These are phyloP conservation scores for Neophaeococcomyces aloes DNA, from an alignment of 2,329 filamentous ascomycete genomes.

Conservation along the genomic window DNA sequence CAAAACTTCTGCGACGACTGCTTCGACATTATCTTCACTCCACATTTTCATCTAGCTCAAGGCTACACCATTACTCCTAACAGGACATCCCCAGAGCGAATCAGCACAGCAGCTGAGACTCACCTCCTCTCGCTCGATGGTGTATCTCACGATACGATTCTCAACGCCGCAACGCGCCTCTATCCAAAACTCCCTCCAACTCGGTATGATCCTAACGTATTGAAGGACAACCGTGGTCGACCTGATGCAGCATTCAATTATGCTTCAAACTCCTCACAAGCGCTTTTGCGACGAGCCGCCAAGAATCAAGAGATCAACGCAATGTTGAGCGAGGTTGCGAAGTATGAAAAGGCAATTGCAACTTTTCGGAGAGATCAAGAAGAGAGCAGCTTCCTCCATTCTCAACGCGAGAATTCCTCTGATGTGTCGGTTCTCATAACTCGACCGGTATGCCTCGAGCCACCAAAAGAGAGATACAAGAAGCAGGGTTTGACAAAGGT, in stretches of 20 bases:
- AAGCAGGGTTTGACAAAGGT: conserved; percentile 14
- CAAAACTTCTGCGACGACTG: conserved; percentile 1
- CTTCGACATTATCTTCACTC: conserved; percentile 1
- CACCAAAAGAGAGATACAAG: conserved; percentile 12
- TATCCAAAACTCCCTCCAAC: neutral
- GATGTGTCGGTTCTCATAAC: conserved; percentile 7
- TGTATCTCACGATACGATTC: neutral
- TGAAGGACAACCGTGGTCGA: neutral
- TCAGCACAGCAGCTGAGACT: neutral
- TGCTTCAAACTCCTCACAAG: conserved; percentile 5
- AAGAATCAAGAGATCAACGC: conserved; percentile 5
- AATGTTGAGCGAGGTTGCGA: neutral
- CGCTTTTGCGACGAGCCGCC: neutral
- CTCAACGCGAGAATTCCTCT: neutral
- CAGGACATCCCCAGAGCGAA: neutral
- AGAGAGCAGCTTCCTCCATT: neutral
- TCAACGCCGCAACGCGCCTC: neutral
- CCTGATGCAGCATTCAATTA: conserved; percentile 1
- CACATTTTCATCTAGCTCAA: neutral
- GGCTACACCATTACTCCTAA: too few species aligned
- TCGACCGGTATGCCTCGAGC: conserved; percentile 5
- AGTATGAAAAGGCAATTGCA: conserved; percentile 1
- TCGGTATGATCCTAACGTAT: neutral
- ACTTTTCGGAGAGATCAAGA: neutral
- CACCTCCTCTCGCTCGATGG: conserved; percentile 2